Evolutionary conservation across 192 early-diverging fungal species (phyloP).

Genomic region (Coemansia sp.): DNA sequence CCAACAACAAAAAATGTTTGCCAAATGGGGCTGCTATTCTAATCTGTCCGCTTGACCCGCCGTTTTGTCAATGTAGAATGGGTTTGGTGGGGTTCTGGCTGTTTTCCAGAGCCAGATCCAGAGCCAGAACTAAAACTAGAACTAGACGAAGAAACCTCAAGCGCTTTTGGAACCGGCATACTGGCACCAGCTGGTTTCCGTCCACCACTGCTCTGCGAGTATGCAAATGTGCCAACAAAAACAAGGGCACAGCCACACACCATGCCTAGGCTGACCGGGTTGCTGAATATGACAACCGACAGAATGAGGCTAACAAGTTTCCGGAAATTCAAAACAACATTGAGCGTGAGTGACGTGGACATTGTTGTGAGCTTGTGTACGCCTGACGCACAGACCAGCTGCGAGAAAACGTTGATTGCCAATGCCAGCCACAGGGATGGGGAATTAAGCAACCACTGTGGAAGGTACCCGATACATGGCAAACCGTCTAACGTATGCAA

Average conservation of each 20-base stretch:
- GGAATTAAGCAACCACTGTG: conserved; percentile 34
- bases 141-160: background rate
- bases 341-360: conserved; percentile 78
- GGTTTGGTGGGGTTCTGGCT: no score
- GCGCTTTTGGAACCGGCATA: background rate
- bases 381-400: conserved; percentile 88
- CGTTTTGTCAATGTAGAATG: background rate
- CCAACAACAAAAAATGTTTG: no score
- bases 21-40: no score
- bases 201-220: conserved; percentile 46
- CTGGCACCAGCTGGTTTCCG: background rate
- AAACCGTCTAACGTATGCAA: conserved; percentile 7
- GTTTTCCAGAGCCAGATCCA: no score
- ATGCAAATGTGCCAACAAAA: conserved; percentile 77
- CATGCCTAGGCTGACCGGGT: conserved; percentile 67
- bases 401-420: conserved; percentile 70
- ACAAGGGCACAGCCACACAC: conserved; percentile 72
- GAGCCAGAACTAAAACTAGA: no score
- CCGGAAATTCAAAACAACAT: conserved; percentile 82
- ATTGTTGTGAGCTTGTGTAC: conserved; percentile 80
- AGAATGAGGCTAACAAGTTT: conserved; percentile 82
- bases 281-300: conserved; percentile 78
- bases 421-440: conserved; percentile 76
- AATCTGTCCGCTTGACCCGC: background rate
- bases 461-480: conserved; percentile 2